These are phyloP conservation scores for Periconia macrospinosa DNA, from an alignment of 2,329 filamentous ascomycete species.

Conservation along the genomic window DNA sequence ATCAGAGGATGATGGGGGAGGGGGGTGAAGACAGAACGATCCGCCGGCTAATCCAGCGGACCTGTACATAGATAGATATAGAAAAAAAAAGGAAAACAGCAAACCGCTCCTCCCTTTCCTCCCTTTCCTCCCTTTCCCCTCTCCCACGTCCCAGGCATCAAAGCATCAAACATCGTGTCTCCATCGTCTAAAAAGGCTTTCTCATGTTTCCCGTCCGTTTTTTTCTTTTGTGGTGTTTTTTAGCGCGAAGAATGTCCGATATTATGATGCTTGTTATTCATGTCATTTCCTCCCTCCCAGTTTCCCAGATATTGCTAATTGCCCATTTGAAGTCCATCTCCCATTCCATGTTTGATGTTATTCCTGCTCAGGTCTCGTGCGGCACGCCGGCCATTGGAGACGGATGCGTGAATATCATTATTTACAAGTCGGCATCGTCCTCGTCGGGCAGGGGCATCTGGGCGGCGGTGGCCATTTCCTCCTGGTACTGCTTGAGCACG, in stretches of 20 bases:
- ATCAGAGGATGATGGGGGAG: constrained; percentile 15
- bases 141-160: neutral
- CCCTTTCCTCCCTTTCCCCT: constrained; percentile 8
- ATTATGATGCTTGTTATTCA: constrained; percentile 11
- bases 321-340: constrained; percentile 13
- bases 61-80: too few relatives aligned
- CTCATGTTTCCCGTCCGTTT: neutral
- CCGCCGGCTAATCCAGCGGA: constrained; percentile 38
- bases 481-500: constrained; percentile 78
- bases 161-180: neutral
- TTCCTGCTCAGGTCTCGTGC: constrained; percentile 26
- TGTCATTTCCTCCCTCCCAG: constrained; percentile 13
- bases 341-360: constrained; percentile 9
- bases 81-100: constrained; percentile 21
- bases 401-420: constrained; percentile 26
- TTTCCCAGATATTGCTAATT: constrained; percentile 23
- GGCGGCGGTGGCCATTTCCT: constrained; percentile 85
- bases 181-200: neutral
- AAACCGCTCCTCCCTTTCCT: constrained; percentile 13
- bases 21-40: neutral
- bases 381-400: constrained; percentile 11
- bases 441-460: constrained; percentile 89
- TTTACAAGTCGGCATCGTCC: constrained; percentile 72
- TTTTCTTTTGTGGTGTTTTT: constrained; percentile 23
- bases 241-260: constrained; percentile 28